Conservation (phyloP, 2,329 filamentous ascomycete species). For the Neopestalotiopsis rosae region DNA sequence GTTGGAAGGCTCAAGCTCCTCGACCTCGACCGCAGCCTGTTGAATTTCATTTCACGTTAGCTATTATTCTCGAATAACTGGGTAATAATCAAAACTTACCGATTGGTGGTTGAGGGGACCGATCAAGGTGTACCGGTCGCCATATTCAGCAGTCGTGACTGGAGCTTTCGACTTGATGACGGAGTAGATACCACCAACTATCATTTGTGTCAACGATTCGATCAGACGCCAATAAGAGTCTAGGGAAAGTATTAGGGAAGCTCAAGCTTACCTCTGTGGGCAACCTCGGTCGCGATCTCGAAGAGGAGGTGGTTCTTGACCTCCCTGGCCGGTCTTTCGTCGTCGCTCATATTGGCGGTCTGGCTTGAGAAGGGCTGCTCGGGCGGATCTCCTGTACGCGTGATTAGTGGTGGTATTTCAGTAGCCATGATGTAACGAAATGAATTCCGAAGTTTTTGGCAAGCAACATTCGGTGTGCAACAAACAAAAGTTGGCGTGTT, state of each 20-base stretch:
- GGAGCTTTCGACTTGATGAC: constrained; percentile 99
- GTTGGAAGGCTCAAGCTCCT: constrained; percentile 85
- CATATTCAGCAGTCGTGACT: constrained; percentile 98
- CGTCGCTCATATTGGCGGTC: constrained; percentile 48
- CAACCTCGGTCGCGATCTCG: constrained; percentile 95
- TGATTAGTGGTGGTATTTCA: neutral
- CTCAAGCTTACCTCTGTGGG: constrained; percentile 78
- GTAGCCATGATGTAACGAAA: neutral
- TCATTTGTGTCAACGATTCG: constrained; percentile 26
- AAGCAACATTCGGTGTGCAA: neutral
- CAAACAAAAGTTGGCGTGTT: neutral
- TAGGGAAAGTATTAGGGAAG: neutral
- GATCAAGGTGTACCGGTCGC: constrained; percentile 93
- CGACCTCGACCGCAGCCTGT: constrained; percentile 95
- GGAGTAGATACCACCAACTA: constrained; percentile 98
- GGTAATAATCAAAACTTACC: constrained; percentile 54
- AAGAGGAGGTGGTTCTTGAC: constrained; percentile 96
- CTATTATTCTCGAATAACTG: neutral
- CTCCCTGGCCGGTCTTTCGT: constrained; percentile 62
- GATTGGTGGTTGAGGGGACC: constrained; percentile 92
- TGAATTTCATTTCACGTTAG: constrained; percentile 23
- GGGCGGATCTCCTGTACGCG: constrained; percentile 13
- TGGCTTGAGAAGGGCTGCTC: constrained; percentile 17
- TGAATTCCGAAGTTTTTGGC: neutral
- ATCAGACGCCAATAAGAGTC: neutral